Evolutionary conservation across 176 grass and related monocot genomes (phyloP), one percentile per base, ranked within the genome.

Genomic region (Oryza nivara): DNA sequence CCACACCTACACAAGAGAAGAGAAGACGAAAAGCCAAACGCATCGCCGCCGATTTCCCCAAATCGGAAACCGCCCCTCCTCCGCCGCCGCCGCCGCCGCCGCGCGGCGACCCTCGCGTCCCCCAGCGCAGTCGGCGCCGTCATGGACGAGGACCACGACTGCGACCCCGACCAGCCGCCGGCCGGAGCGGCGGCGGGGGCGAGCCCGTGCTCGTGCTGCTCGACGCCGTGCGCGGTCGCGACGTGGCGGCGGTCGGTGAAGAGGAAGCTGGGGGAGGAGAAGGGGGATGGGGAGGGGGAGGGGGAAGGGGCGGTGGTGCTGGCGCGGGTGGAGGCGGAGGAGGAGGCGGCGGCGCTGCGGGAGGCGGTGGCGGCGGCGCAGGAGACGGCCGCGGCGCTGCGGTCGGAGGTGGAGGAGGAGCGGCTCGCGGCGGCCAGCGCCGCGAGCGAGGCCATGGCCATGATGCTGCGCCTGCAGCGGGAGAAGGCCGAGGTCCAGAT

Each of bases 381-480:
- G 83, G 81, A 83, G 51, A 40, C 84, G 38, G 92, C 92, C 19
- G 80, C 87, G 54, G 77, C 75, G 89, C 90, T 99, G 81, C 81
- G 84, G 51, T 64, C 11, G 2, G 97, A 99, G 86, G 88, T 99
- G 17, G 97, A 96, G 20, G 93, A 94, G 88, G 93, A 99, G 86
- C 70, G 93, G 14, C 91, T 83, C 71, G 96, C 96, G 26, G 91
- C 96, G 6, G 87, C 93, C 45, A 92, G 89, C 58, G 97, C 97
- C 12, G 88, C 97, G 16, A 99, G 90, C 85, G 97, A 99, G 86
- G 82, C 97, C 78, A 99, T 99, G 97, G 91, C 93, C 6, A 99
- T 99, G 97, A 99, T 99, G 75, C 86, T 96, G 70, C 92, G 92
- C 67, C 93, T 99, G 11, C 93, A 99, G 90, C 85, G 89, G n/a